Base-by-base conservation (phyloP, 2,329 filamentous ascomycete species). In the Elsinoe australis region DNA sequence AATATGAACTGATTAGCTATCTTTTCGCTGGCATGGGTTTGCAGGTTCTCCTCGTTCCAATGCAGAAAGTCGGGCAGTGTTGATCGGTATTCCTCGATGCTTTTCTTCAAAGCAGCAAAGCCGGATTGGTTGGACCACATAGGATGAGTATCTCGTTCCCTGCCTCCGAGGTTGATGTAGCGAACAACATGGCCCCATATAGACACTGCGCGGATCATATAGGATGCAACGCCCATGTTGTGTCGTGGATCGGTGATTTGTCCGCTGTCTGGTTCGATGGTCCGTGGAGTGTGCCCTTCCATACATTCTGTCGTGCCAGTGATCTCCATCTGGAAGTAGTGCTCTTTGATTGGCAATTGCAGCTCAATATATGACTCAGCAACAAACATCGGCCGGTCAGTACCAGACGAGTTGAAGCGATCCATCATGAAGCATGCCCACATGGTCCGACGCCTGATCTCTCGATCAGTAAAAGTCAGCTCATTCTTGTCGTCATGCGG, bases 351-450 rank as follows among this genome's bases (percentile, higher is more conserved):
- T 0, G 92, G 92, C 18, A 98, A 69, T 54, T 92, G 90, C 12
- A 95, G 87, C 56, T 87, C 83, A 52, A 96, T 77, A 49, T 86
- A 87, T 55, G 92, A 86, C 63, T 95, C 88, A 55, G 86, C 83
- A 48, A 95, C 83, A 56, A 95, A 95, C 47, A 87, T 86, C 15
- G 92, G 92, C 29, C 90, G 78, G 59, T 95, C 89, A 2, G 87
- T 94, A 1, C 92, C 90, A 1, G 89, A 95, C 0, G 90, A 95
- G 66, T 94, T 95, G 71, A 95, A 95, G 0, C 90, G 81, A 63
- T 98, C 92, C 89, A 96, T 95, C 49, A 95, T 67, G 60, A 95
- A 95, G 62, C 90, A 96, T 9, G 89, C 86, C 92, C 92, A 98
- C 90, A 98, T 96, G 2, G 88, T 92, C 49, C 92, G 79, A 56